phyloP scores from a whole-genome alignment of 371 early-diverging fungal species.

The Syncephalastrum sp. region DNA sequence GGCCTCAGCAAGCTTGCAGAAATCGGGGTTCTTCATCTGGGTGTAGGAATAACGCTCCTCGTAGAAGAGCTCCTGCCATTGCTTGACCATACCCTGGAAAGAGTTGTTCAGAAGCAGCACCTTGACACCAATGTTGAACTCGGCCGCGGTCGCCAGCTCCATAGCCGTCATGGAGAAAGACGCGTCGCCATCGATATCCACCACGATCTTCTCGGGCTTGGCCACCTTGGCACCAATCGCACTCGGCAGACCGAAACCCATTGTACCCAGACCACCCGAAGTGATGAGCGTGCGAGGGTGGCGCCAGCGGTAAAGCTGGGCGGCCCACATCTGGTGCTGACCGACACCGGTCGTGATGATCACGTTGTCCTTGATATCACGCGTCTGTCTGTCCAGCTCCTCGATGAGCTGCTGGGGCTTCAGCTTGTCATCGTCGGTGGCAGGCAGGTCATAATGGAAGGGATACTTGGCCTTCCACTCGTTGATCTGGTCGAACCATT shows the following conservation, averaged over 20 bases:
- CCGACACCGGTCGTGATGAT: constrained; percentile 96
- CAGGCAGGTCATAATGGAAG: constrained; percentile 70
- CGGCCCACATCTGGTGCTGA: constrained; percentile 99
- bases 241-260: constrained; percentile 95
- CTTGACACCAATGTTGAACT: constrained; percentile 96
- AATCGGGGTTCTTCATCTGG: constrained; percentile 96
- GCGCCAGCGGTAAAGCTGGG: constrained; percentile 85
- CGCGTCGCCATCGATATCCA: constrained; percentile 97
- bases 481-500: constrained; percentile 80
- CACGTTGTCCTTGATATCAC: constrained; percentile 84
- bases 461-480: constrained; percentile 92
- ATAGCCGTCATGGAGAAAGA: constrained; percentile 96
- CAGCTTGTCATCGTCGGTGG: constrained; percentile 41
- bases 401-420: constrained; percentile 94
- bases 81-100: constrained; percentile 99
- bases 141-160: constrained; percentile 95
- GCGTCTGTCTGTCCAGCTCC: constrained; percentile 84
- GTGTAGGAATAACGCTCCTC: constrained; percentile 94
- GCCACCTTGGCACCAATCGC: constrained; percentile 97
- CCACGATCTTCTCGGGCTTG: constrained; percentile 87
- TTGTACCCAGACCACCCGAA: constrained; percentile 96
- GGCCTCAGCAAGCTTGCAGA: constrained; percentile 94
- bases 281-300: constrained; percentile 87
- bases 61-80: constrained; percentile 98
- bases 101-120: constrained; percentile 94